Base-by-base conservation (phyloP, 2,329 filamentous ascomycete species). In the Escovopsis sp. region DNA sequence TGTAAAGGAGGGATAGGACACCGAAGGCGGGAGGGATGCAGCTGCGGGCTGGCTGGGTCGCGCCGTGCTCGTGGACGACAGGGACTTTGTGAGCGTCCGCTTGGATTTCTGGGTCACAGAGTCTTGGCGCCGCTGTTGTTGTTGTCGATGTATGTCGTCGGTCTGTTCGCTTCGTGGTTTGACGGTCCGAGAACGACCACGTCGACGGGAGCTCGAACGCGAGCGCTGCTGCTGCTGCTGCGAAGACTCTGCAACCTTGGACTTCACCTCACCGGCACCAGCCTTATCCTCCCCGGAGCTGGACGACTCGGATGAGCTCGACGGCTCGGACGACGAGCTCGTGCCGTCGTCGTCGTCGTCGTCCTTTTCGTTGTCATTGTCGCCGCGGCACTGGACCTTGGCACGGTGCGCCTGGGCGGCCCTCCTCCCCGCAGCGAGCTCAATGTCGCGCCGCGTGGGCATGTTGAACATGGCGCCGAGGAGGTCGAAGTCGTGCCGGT, bases 401-500 rank as follows among this genome's bases (percentile, higher is more conserved):
- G 41, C 10, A 3, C 36, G 37, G 30, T 41, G 39, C 8, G 4
- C 4, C 18, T 46, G 43, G 18, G 19, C 34, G 12, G 35, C 15
- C 5, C 35, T 38, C 19, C 37, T 33, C 33, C 44, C 40, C 32
- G 40, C 26, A 9, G 28, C 28, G 12, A 43, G 48, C 35, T 45
- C 38, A 12, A 53, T 39, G 6, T 47, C 41, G 12, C 44, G 49
- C 8, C 42, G 42, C 11, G 46, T 51, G 10, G 48, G 48, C 12
- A 53, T 15, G 41, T 51, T 49, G 45, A 53, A 51, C 33, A 45
- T 42, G 19, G 47, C 39, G 18, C 43, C 40, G 33, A 53, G 43
- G 6, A 53, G 43, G 38, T 48, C 45, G 40, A 50, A 41, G 26
- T 46, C 43, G 6, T 39, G 44, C 28, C 39, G 40, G 5, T 38